These are phyloP conservation scores for Clathrus columnatus DNA, from an alignment of 768 basidiomycete species.

Conservation along the genomic window DNA sequence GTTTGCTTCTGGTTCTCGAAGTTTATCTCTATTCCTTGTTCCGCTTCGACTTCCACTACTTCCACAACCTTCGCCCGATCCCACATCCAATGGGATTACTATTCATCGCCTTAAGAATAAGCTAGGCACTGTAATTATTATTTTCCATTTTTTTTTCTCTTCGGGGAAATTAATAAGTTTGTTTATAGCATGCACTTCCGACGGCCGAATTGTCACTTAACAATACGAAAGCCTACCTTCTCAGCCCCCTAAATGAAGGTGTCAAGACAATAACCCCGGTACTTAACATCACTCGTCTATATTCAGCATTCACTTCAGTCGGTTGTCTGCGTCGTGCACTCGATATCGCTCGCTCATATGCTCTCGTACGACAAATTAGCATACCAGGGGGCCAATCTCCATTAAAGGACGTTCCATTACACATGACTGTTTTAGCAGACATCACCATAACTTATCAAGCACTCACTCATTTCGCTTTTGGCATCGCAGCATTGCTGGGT, in stretches of 20 bases:
- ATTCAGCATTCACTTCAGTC: slow-evolving; percentile 49
- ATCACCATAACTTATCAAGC: slow-evolving; percentile 58
- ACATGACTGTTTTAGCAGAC: slow-evolving; percentile 56
- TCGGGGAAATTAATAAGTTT: background rate
- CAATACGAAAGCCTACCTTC: slow-evolving; percentile 49
- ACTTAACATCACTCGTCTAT: slow-evolving; percentile 68
- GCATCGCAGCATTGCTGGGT: slow-evolving; percentile 49
- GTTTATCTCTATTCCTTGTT: slow-evolving; percentile 66
- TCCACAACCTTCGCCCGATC: slow-evolving; percentile 30
- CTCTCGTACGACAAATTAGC: slow-evolving; percentile 46
- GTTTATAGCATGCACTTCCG: slow-evolving; percentile 41
- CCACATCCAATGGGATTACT: slow-evolving; percentile 55
- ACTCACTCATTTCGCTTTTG: slow-evolving; percentile 54
- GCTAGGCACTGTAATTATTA: slow-evolving; percentile 43
- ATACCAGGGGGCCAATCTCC: slow-evolving; percentile 29
- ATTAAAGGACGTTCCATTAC: slow-evolving; percentile 47
- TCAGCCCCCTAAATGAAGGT: slow-evolving; percentile 51
- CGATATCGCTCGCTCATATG: slow-evolving; percentile 56
- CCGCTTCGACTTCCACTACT: slow-evolving; percentile 50
- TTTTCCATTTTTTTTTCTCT: background rate
- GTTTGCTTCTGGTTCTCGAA: slow-evolving; percentile 44
- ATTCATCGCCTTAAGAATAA: slow-evolving; percentile 74
- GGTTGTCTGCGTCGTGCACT: slow-evolving; percentile 55
- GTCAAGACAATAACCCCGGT: slow-evolving; percentile 61
- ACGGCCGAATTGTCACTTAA: slow-evolving; percentile 67